phyloP scores from a whole-genome alignment of 2,329 filamentous ascomycete genomes.

The Ceratocystis alfenasii region DNA sequence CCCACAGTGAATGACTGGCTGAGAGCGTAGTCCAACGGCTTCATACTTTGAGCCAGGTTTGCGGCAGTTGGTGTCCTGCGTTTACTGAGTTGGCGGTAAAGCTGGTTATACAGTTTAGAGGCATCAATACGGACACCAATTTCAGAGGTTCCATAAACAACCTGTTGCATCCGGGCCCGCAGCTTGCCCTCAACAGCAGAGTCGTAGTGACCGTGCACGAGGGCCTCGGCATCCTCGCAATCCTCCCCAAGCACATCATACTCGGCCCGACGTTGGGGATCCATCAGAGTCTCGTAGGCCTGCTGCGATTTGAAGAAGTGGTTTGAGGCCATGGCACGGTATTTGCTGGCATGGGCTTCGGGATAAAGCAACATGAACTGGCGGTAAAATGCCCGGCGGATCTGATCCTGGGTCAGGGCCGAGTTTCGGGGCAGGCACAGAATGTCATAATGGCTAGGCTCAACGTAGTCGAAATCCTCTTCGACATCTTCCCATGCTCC shows the following conservation, averaged over 20 bases:
- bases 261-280: constrained; percentile 32
- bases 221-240: constrained; percentile 5
- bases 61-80: not conserved
- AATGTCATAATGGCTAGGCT: constrained; percentile 35
- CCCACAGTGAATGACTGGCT: constrained; percentile 32
- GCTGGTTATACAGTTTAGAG: constrained; percentile 22
- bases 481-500: constrained; percentile 21
- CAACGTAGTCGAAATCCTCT: constrained; percentile 21
- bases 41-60: constrained; percentile 21
- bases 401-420: constrained; percentile 29
- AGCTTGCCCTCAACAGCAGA: constrained; percentile 24
- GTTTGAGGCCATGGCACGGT: constrained; percentile 31
- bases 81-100: constrained; percentile 9
- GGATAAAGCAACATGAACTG: constrained; percentile 36
- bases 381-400: constrained; percentile 36
- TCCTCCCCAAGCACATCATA: constrained; percentile 31
- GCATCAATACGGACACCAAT: constrained; percentile 32
- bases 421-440: constrained; percentile 33
- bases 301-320: constrained; percentile 34
- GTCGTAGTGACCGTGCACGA: constrained; percentile 24
- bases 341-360: constrained; percentile 32
- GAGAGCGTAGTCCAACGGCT: constrained; percentile 32
- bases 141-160: constrained; percentile 27
- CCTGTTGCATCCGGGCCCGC: constrained; percentile 20
- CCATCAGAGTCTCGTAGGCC: constrained; percentile 39